A percentile compares a stretch with the other conserved stretches of the same genome.
These are phyloP conservation scores for Neoscytalidium dimidiatum DNA, from an alignment of 2,329 filamentous ascomycete species.

Conservation along the genomic window DNA sequence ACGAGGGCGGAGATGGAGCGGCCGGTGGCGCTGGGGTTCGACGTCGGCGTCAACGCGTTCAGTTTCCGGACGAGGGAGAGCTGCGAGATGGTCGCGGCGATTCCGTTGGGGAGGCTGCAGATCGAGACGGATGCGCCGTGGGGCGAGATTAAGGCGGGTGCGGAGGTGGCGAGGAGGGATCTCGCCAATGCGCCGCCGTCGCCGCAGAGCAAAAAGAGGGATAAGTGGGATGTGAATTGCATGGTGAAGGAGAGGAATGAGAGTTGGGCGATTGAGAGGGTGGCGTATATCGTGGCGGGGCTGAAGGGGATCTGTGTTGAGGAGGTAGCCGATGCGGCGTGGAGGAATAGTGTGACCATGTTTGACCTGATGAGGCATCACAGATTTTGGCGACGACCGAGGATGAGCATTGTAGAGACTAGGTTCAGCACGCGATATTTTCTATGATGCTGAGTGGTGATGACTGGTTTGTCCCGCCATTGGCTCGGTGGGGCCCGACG, in stretches of 20 bases:
- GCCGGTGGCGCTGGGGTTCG: slow-evolving; percentile 42
- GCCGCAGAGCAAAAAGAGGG: slow-evolving; percentile 50
- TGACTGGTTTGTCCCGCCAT: too few species aligned
- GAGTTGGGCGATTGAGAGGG: slow-evolving; percentile 51
- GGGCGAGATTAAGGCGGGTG: slow-evolving; percentile 44
- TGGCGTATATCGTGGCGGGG: slow-evolving; percentile 52
- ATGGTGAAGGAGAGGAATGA: slow-evolving; percentile 58
- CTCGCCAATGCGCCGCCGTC: slow-evolving; percentile 41
- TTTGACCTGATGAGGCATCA: slow-evolving; percentile 25
- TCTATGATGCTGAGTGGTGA: too few species aligned
- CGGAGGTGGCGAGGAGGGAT: slow-evolving; percentile 45
- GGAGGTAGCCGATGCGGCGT: slow-evolving; percentile 45
- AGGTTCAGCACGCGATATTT: too few species aligned
- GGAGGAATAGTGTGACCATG: slow-evolving; percentile 40
- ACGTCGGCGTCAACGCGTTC: slow-evolving; percentile 53
- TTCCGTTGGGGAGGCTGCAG: slow-evolving; percentile 46
- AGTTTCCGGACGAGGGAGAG: slow-evolving; percentile 44
- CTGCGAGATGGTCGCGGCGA: slow-evolving; percentile 44
- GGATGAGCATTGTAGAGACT: too few species aligned
- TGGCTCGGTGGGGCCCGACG: too few species aligned
- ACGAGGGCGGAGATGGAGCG: slow-evolving; percentile 42
- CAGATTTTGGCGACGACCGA: too few species aligned
- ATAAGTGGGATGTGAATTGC: slow-evolving; percentile 48
- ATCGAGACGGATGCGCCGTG: slow-evolving; percentile 54
- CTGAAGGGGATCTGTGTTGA: slow-evolving; percentile 47